A percentile compares a stretch with the other conserved stretches of the same genome.
phyloP scores from a whole-genome alignment of 1,284 basidiomycete species.

The Cutaneotrichosporon cyanovorans region DNA sequence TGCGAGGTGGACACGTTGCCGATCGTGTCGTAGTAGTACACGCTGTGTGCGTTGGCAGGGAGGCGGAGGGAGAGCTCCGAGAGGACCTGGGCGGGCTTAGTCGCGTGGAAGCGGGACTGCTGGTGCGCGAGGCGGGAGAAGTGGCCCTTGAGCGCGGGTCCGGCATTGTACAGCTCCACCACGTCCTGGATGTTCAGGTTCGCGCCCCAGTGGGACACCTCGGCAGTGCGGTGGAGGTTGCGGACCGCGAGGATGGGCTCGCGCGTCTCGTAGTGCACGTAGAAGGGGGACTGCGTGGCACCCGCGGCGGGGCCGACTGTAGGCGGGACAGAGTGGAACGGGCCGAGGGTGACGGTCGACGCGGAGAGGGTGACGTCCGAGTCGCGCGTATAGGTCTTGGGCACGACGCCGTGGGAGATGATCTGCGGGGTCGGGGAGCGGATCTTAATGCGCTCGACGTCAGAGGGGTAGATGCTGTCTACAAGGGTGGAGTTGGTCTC shows the following conservation, averaged over 20 bases:
- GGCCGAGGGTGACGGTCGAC: constrained; percentile 77
- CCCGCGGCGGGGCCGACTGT: constrained; percentile 48
- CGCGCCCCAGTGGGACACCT: constrained; percentile 94
- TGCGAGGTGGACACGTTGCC: constrained; percentile 95
- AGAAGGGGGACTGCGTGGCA: constrained; percentile 58
- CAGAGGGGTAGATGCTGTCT: constrained; percentile 72
- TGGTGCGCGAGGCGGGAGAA: constrained; percentile 91
- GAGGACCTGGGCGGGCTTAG: constrained; percentile 61
- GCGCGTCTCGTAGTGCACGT: constrained; percentile 73
- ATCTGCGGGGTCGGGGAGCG: constrained; percentile 67
- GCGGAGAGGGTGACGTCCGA: constrained; percentile 60
- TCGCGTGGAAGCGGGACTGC: constrained; percentile 59
- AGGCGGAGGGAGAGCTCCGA: constrained; percentile 60
- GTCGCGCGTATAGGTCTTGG: constrained; percentile 38
- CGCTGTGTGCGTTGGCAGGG: constrained; percentile 68
- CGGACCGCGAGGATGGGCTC: constrained; percentile 70
- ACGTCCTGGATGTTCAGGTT: constrained; percentile 91
- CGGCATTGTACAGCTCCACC: constrained; percentile 74
- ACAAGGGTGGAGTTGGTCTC: constrained; percentile 58
- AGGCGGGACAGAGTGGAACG: constrained; percentile 64
- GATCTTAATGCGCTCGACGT: constrained; percentile 74
- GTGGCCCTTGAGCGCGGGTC: constrained; percentile 85
- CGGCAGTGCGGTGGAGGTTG: constrained; percentile 66
- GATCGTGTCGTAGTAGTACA: constrained; percentile 82
- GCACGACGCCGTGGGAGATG: constrained; percentile 56